Conservation (phyloP, 257 asterid genomes). For the Capsicum rhomboideum region DNA sequence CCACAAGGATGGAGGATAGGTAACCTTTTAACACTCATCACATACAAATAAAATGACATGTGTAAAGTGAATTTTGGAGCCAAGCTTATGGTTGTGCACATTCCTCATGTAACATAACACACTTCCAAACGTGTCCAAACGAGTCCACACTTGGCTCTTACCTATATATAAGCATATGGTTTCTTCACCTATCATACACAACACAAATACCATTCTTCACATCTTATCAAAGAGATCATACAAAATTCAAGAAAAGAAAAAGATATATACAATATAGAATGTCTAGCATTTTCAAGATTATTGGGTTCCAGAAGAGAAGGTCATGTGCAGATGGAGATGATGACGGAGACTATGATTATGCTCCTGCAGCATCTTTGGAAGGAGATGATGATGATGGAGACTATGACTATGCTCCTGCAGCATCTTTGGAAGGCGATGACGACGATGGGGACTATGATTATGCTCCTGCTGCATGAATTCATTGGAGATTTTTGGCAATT, state of each 20-base stretch:
- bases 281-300: not conserved
- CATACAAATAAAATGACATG: not conserved
- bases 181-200: not conserved
- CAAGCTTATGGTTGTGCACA: not conserved
- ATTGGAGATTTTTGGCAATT: too few species aligned
- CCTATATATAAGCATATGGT: not conserved
- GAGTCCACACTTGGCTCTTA: not conserved
- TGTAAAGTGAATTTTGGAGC: not conserved
- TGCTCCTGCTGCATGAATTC: too few species aligned
- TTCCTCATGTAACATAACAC: not conserved
- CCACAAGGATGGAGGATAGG: not conserved
- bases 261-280: too few species aligned
- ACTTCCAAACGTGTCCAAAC: not conserved
- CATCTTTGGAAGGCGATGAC: too few species aligned
- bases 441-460: too few species aligned
- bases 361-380: too few species aligned
- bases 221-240: too few species aligned
- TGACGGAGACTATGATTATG: not conserved
- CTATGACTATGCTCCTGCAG: too few species aligned
- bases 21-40: not conserved
- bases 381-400: too few species aligned
- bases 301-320: not conserved
- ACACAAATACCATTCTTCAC: not conserved
- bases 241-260: too few species aligned
- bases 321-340: not conserved